Base-by-base conservation (phyloP, 2,329 filamentous ascomycete species). In the Neurospora sp. region DNA sequence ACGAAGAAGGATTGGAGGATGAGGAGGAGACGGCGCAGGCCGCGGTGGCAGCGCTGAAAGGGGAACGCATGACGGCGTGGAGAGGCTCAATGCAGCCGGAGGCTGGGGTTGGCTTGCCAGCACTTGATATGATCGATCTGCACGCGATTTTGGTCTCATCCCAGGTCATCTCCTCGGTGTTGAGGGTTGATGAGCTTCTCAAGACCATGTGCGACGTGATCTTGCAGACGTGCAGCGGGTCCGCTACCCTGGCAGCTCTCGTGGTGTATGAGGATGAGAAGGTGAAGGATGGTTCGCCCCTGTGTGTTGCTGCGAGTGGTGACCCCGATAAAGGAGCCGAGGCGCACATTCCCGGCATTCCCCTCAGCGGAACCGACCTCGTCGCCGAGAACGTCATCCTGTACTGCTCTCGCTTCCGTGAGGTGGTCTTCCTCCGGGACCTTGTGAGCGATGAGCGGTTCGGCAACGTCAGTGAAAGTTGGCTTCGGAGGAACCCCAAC, bases 181-280 rank as follows among this genome's bases (percentile, higher is more conserved):
- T 95, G 11, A 87, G 91, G 73, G 87, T 94, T 12, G 91, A 94
- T 73, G 87, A 90, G 74, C 84, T 95, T 4, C 84, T 94, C 71
- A 89, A 90, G 75, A 93, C 91, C 57, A 92, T 95, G 88, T 92
- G 91, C 74, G 89, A 92, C 72, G 92, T 94, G 72, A 92, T 94
- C 67, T 79, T 94, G 36, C 90, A 93, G 74, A 92, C 90, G 0
- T 93, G 91, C 68, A 91, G 91, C 46, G 87, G 87, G 39, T 84
- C 87, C 8, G 91, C 90, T 8, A 90, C 90, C 2, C 83, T 91
- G 6, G 91, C 90, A 19, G 91, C 90, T 15, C 91, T 95, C 68
- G 85, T 93, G 28, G 88, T 93, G 8, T 33, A 62, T 17, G 88
- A 92, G 74, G 90, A 92, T 70, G 86, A 89, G 66, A 86, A 87